Evolutionary conservation across 2,329 filamentous ascomycete species (phyloP).

Genomic region (Alternaria dauci): DNA sequence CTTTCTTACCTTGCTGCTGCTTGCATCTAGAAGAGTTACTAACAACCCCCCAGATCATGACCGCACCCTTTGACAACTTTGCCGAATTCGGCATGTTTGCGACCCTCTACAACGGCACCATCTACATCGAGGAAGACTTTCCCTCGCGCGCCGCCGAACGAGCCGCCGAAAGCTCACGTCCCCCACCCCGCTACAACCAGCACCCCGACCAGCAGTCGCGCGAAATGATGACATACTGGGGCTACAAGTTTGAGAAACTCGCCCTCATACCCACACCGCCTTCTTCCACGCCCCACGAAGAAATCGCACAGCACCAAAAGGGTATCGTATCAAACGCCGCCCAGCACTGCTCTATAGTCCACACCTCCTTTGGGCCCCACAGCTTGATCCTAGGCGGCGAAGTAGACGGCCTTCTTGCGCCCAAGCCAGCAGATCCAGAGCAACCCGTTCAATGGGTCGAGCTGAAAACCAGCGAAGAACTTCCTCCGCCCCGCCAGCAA

Average conservation of each 20-base stretch:
- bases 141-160: slow-evolving; percentile 72
- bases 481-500: slow-evolving; percentile 54
- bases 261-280: slow-evolving; percentile 78
- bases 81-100: slow-evolving; percentile 96
- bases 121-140: slow-evolving; percentile 91
- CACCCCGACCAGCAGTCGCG: slow-evolving; percentile 68
- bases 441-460: slow-evolving; percentile 85
- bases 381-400: slow-evolving; percentile 86
- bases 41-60: slow-evolving; percentile 73
- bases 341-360: slow-evolving; percentile 94
- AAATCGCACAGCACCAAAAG: slow-evolving; percentile 78
- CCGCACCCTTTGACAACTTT: slow-evolving; percentile 79
- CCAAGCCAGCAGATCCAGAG: slow-evolving; percentile 28
- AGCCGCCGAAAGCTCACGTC: slow-evolving; percentile 51
- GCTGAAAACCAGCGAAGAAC: slow-evolving; percentile 85
- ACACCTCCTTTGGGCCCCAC: slow-evolving; percentile 81
- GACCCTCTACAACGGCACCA: slow-evolving; percentile 81
- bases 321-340: slow-evolving; percentile 84
- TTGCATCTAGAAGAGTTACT: not conserved
- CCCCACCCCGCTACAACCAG: slow-evolving; percentile 30
- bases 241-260: slow-evolving; percentile 96
- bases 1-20: slow-evolving; percentile 24
- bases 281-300: slow-evolving; percentile 78
- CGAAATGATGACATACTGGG: slow-evolving; percentile 93
- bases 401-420: slow-evolving; percentile 75